These are phyloP conservation scores for Paracamarosporium sp. DNA, from an alignment of 2,329 filamentous ascomycete species.

Conservation along the genomic window DNA sequence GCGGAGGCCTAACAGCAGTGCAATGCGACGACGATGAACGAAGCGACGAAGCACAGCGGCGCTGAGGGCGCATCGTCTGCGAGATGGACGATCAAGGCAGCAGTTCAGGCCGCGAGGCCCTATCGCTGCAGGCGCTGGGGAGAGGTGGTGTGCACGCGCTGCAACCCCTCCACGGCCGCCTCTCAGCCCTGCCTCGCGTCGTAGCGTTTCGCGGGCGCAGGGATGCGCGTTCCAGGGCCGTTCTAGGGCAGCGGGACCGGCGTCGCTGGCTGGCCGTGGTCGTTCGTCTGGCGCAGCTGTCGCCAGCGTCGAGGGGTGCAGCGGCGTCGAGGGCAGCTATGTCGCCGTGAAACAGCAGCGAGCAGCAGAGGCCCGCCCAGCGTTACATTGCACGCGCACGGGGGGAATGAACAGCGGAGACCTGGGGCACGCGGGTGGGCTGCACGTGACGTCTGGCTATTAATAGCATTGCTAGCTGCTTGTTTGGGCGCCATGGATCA, in stretches of 20 bases:
- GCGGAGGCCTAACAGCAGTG: not conserved
- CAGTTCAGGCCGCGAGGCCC: not conserved
- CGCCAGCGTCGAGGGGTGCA: not conserved
- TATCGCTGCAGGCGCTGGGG: not conserved
- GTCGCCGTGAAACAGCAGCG: not conserved
- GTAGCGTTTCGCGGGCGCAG: constrained; percentile 16
- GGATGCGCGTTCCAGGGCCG: constrained; percentile 18
- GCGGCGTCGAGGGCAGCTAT: not conserved
- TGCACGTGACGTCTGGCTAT: constrained; percentile 4
- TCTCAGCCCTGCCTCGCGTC: constrained; percentile 1
- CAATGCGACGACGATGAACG: not conserved
- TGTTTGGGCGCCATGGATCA: constrained; percentile 10
- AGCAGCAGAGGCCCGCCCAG: not conserved
- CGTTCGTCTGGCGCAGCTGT: not conserved
- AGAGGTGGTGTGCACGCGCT: constrained; percentile 8
- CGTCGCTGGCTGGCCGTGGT: constrained; percentile 16
- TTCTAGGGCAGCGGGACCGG: constrained; percentile 12
- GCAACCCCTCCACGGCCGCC: not conserved
- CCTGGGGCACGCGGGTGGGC: not conserved
- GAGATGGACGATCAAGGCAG: not conserved
- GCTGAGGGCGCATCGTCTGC: constrained; percentile 1
- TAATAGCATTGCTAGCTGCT: constrained; percentile 1
- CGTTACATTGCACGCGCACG: not conserved
- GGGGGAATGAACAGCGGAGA: not conserved
- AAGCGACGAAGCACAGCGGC: not conserved